Evolutionary conservation across 345 rosid species (phyloP).

Genomic region (Hevea brasiliensis): DNA sequence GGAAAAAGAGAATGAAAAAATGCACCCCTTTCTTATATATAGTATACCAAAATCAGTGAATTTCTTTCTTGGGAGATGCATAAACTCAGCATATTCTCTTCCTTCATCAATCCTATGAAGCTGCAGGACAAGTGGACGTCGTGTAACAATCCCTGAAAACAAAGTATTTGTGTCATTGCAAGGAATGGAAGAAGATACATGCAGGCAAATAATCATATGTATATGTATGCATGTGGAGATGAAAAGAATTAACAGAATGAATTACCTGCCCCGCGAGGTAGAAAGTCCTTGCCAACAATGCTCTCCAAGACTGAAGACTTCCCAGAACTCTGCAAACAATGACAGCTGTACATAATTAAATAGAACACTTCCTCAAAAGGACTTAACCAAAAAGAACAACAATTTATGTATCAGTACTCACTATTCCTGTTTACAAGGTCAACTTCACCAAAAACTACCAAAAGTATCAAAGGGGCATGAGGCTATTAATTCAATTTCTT

Average conservation of each 20-base stretch:
- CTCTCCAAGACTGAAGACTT: constrained; percentile 96
- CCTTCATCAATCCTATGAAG: constrained; percentile 89
- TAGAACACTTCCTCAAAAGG: neutral
- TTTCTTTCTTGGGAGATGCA: constrained; percentile 89
- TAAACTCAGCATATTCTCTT: constrained; percentile 91
- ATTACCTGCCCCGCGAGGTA: constrained; percentile 96
- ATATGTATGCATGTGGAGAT: neutral
- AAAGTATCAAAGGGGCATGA: neutral
- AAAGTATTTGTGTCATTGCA: constrained; percentile 22
- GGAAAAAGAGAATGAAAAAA: neutral
- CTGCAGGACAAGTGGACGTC: constrained; percentile 95
- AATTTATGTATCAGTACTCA: no score
- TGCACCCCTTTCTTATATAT: neutral
- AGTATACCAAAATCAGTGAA: constrained; percentile 81
- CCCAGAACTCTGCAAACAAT: constrained; percentile 77
- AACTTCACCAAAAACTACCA: no score
- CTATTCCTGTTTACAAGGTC: no score
- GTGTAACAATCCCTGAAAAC: constrained; percentile 86
- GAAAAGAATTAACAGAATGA: constrained; percentile 18
- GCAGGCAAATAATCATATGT: neutral
- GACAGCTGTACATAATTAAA: constrained; percentile 18
- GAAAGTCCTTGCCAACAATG: constrained; percentile 87
- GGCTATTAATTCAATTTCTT: no score
- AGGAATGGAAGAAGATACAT: constrained; percentile 8
- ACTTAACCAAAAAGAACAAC: neutral